Percentiles rank a stretch among this genome's conserved stretches.
Conservation (phyloP, 495 filamentous ascomycete species). For the Daldinia decipiens region DNA sequence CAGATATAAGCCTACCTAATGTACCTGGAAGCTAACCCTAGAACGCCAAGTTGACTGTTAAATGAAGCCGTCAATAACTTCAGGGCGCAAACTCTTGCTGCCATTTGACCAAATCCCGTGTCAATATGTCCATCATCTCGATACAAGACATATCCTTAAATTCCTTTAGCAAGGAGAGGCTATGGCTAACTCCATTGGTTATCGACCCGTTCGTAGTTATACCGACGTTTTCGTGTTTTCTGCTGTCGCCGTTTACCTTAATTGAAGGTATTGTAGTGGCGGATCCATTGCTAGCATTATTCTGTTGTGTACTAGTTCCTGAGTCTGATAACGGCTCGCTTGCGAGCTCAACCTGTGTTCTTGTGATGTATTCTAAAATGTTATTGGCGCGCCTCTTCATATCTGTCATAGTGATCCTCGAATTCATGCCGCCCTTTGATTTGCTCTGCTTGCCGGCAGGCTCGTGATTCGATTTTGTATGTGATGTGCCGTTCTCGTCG, state of each 20-base stretch:
- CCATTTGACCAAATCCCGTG: conserved; percentile 79
- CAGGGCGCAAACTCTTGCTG: conserved; percentile 66
- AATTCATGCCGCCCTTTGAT: conserved; percentile 57
- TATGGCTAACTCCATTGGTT: conserved; percentile 42
- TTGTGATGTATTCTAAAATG: conserved; percentile 89
- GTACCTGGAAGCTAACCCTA: conserved; percentile 15
- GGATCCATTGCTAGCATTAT: conserved; percentile 22
- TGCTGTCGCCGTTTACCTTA: conserved; percentile 50
- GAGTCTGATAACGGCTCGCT: conserved; percentile 50
- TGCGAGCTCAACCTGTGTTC: conserved; percentile 90
- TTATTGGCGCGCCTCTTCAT: conserved; percentile 86
- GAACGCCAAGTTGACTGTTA: conserved; percentile 22
- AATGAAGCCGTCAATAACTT: conserved; percentile 17
- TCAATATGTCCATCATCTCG: conserved; percentile 86
- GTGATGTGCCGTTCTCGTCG: conserved; percentile 51
- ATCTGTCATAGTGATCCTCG: conserved; percentile 86
- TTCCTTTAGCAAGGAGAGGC: conserved; percentile 44
- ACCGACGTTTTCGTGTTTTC: conserved; percentile 31
- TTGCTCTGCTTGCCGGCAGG: conserved; percentile 50
- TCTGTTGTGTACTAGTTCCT: conserved; percentile 23
- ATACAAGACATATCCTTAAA: conserved; percentile 76
- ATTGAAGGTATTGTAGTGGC: conserved; percentile 38
- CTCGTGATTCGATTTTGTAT: conserved; percentile 39
- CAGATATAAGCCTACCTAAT: conserved; percentile 13
- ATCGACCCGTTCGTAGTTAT: conserved; percentile 17